These are phyloP conservation scores for Eucalyptus leucophloia DNA, from an alignment of 345 rosid genomes.

Conservation along the genomic window DNA sequence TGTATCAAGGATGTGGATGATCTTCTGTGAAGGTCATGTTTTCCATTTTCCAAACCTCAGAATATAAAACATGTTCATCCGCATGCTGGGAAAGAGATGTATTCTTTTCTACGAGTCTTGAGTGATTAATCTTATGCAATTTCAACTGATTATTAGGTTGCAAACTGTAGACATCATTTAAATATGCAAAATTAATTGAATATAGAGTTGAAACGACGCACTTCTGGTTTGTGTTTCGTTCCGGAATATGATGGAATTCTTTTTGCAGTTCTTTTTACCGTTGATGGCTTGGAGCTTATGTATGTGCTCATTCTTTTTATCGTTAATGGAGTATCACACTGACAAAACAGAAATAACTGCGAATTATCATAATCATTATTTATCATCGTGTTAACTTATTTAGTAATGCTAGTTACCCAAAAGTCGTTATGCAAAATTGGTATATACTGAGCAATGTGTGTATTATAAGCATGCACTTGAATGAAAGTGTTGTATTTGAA, in stretches of 20 bases:
- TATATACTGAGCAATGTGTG: neutral
- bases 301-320: neutral
- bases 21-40: neutral
- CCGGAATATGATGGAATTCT: neutral
- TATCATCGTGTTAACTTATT: neutral
- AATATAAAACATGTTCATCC: neutral
- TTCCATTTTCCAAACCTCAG: neutral
- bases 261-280: neutral
- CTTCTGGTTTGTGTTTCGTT: neutral
- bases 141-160: neutral
- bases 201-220: neutral
- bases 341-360: neutral
- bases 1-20: neutral
- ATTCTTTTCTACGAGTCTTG: neutral
- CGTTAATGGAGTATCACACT: neutral
- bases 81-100: neutral
- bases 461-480: neutral
- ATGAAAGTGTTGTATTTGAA: neutral
- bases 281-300: neutral
- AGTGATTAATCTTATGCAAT: neutral
- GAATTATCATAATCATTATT: neutral
- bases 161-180: neutral
- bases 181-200: neutral
- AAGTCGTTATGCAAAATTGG: neutral
- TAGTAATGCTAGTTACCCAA: neutral